phyloP scores from a whole-genome alignment of 495 filamentous ascomycete genomes.

The Xylaria cubensis region DNA sequence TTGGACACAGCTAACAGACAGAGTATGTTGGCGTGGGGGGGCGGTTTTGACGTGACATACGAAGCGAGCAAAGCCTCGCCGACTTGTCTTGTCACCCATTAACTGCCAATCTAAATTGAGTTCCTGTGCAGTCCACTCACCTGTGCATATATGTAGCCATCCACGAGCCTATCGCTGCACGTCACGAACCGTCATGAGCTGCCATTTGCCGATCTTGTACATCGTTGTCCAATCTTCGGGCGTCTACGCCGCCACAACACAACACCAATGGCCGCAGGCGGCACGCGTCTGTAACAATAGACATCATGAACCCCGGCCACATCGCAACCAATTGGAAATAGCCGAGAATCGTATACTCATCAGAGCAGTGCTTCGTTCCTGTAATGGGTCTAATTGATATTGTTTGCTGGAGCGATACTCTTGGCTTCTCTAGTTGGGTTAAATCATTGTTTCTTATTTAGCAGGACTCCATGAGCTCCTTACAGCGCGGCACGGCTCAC shows the following conservation, averaged over 20 bases:
- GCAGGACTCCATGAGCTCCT: background rate
- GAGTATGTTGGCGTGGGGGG: constrained; percentile 7
- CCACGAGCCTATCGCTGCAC: constrained; percentile 28
- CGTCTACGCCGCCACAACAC: constrained; percentile 20
- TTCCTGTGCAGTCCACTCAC: constrained; percentile 3
- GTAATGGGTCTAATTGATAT: background rate
- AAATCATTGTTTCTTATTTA: background rate
- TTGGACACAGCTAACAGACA: background rate
- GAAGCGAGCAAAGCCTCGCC: constrained; percentile 16
- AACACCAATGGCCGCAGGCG: constrained; percentile 16
- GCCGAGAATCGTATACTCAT: background rate
- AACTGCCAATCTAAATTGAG: constrained; percentile 12
- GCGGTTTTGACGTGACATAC: background rate
- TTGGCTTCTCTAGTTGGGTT: background rate
- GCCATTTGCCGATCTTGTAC: constrained; percentile 26
- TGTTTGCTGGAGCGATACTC: background rate
- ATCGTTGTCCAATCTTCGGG: constrained; percentile 24
- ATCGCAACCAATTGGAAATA: constrained; percentile 12
- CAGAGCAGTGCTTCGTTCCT: background rate
- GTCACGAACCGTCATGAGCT: constrained; percentile 26
- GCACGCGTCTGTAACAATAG: constrained; percentile 8
- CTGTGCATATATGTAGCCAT: constrained; percentile 22
- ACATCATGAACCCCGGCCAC: background rate
- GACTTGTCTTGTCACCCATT: constrained; percentile 16
- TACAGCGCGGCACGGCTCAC: background rate